Conservation (phyloP, 345 rosid genomes). For the Adansonia digitata region DNA sequence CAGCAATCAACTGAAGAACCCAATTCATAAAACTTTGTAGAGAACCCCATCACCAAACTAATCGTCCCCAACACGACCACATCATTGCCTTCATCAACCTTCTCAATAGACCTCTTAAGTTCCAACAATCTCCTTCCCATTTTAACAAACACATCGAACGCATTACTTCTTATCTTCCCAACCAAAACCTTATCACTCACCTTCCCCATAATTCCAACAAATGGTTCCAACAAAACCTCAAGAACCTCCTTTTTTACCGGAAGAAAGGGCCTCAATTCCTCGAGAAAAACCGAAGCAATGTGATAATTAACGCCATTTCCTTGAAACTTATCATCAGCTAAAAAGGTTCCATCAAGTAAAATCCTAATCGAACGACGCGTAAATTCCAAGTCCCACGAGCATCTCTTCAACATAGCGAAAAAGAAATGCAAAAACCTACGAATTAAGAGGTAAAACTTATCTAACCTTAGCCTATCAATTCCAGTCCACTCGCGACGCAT, state of each 20-base stretch:
- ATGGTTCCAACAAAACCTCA: constrained; percentile 42
- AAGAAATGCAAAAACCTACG: constrained; percentile 56
- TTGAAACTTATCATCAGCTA: constrained; percentile 46
- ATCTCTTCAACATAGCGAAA: constrained; percentile 43
- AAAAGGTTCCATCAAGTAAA: constrained; percentile 44
- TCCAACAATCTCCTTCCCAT: constrained; percentile 60
- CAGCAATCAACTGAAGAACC: constrained; percentile 67
- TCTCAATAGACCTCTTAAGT: constrained; percentile 34
- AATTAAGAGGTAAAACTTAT: constrained; percentile 81
- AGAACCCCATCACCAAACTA: constrained; percentile 47
- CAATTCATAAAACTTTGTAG: constrained; percentile 61
- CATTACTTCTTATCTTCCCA: constrained; percentile 61
- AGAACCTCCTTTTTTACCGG: constrained; percentile 49
- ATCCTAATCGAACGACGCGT: constrained; percentile 37
- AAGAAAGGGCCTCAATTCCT: constrained; percentile 64
- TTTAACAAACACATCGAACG: constrained; percentile 56
- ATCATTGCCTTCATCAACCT: constrained; percentile 42
- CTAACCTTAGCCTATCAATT: constrained; percentile 74
- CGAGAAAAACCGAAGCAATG: constrained; percentile 54
- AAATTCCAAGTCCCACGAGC: constrained; percentile 58
- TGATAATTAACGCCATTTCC: constrained; percentile 89
- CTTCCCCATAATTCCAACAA: constrained; percentile 48
- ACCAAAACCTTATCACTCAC: constrained; percentile 61
- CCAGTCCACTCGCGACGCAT: constrained; percentile 98
- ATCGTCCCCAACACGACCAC: constrained; percentile 52